Percentiles rank a stretch among this genome's conserved stretches.
These are phyloP conservation scores for Leishmania tropica DNA, from an alignment of 208 protist genomes.

Conservation along the genomic window DNA sequence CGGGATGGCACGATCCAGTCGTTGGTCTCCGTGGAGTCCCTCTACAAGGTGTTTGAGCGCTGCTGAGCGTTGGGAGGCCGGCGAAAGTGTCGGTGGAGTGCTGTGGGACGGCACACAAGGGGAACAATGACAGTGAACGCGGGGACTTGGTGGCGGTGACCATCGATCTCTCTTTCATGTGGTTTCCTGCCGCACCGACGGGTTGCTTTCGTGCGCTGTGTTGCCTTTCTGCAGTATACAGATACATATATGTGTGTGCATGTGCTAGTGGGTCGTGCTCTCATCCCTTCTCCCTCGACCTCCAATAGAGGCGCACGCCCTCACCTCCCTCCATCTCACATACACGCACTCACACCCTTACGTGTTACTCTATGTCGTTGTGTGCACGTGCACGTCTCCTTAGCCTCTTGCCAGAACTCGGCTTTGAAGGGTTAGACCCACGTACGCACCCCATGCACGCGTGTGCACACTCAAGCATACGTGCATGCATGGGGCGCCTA, in stretches of 20 bases:
- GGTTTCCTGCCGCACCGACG: not conserved
- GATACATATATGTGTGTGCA: not conserved
- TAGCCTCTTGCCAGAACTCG: not conserved
- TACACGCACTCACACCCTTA: not conserved
- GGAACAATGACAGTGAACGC: not conserved
- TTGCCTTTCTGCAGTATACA: not conserved
- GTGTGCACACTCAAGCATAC: not conserved
- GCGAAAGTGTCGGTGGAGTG: not conserved
- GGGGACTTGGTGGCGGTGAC: not conserved
- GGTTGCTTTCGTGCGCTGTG: not conserved
- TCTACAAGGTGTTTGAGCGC: conserved; percentile 92
- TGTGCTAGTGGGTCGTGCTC: not conserved
- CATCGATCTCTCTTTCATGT: not conserved
- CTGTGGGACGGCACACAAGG: not conserved
- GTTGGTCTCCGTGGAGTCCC: conserved; percentile 82
- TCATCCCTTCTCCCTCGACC: not conserved
- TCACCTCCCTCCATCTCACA: not conserved
- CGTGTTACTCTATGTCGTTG: not conserved
- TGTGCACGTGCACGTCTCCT: not conserved
- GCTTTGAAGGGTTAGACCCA: not conserved
- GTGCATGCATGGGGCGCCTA: not conserved
- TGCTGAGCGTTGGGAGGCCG: conserved; percentile 42
- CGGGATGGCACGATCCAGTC: conserved; percentile 64
- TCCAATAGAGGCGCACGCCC: not conserved
- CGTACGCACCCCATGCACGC: not conserved